Evolutionary conservation across 2,329 filamentous ascomycete genomes (phyloP).

Genomic region (Fusarium xyrophilum): DNA sequence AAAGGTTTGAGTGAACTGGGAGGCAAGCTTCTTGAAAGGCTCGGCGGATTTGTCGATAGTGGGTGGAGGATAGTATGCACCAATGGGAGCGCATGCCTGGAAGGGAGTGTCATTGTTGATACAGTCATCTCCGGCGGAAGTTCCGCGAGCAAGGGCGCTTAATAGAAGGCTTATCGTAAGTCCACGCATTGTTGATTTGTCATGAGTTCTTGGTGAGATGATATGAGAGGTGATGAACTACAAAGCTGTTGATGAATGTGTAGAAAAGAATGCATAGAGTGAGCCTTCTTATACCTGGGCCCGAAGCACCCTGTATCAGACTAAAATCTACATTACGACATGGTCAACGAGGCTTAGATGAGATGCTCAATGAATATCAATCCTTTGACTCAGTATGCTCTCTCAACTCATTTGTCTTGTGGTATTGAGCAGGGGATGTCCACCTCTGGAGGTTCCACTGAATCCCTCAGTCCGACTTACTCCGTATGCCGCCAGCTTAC

Average conservation of each 20-base stretch:
- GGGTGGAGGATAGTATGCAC: slow-evolving; percentile 31
- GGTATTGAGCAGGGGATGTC: background rate
- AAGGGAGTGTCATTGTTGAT: slow-evolving; percentile 16
- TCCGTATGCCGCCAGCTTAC: background rate
- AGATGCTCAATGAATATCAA: background rate
- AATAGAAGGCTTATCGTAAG: background rate
- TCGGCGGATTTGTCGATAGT: slow-evolving; percentile 16
- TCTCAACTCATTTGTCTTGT: background rate
- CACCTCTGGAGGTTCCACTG: background rate
- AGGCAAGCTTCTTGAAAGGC: background rate
- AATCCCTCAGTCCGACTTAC: background rate
- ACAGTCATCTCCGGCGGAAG: background rate
- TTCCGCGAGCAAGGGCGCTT: background rate
- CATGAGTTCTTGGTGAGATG: background rate
- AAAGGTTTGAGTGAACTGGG: slow-evolving; percentile 12
- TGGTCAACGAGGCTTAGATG: background rate
- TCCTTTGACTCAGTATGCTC: background rate
- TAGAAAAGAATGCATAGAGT: accelerated
- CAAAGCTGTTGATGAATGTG: background rate
- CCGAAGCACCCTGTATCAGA: accelerated
- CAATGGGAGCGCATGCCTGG: slow-evolving; percentile 30
- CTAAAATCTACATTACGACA: background rate
- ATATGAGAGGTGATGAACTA: background rate
- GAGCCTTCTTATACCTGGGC: background rate
- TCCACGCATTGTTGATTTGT: background rate